Conservation (phyloP, 148 eudicot species). For the Cornus suecica region DNA sequence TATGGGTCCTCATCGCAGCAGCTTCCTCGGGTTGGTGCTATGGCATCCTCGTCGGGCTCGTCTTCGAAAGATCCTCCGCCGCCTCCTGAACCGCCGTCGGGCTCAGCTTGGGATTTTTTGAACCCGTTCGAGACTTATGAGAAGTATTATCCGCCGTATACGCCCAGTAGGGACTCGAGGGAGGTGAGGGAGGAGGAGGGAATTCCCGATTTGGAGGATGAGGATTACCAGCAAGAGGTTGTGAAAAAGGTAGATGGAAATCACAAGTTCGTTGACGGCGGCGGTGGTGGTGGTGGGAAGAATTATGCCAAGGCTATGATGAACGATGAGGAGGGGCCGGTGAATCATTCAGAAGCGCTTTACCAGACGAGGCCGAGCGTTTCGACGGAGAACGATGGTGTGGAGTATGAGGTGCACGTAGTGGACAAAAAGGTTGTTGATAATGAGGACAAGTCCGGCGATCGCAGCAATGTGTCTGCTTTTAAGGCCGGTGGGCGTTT, state of each 20-base stretch:
- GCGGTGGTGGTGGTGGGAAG: slow-evolving; percentile 27
- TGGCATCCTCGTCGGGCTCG: slow-evolving; percentile 19
- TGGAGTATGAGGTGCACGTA: slow-evolving; percentile 83
- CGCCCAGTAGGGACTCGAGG: slow-evolving; percentile 69
- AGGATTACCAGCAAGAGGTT: slow-evolving; percentile 69
- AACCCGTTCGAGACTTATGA: slow-evolving; percentile 76
- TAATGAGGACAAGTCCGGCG: slow-evolving; percentile 32
- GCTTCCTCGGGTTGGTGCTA: slow-evolving; percentile 7
- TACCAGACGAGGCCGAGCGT: slow-evolving; percentile 34
- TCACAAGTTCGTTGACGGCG: slow-evolving; percentile 53
- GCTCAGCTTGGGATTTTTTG: slow-evolving; percentile 80
- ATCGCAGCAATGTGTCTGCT: slow-evolving; percentile 35
- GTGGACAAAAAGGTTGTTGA: slow-evolving; percentile 93
- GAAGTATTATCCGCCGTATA: slow-evolving; percentile 49
- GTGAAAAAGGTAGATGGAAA: slow-evolving; percentile 72
- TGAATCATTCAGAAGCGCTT: slow-evolving; percentile 24
- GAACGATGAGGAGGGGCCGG: slow-evolving; percentile 28
- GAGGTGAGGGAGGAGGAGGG: slow-evolving; percentile 96
- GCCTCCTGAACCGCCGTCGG: slow-evolving; percentile 69
- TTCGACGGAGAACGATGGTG: slow-evolving; percentile 35
- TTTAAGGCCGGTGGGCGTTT: slow-evolving; percentile 42
- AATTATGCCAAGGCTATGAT: slow-evolving; percentile 32
- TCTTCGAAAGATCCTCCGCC: slow-evolving; percentile 53
- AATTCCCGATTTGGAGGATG: slow-evolving; percentile 94
- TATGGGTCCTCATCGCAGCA: slow-evolving; percentile 18